Evolutionary conservation across 2,329 filamentous ascomycete species (phyloP).

Genomic region (Colletotrichum phormii): DNA sequence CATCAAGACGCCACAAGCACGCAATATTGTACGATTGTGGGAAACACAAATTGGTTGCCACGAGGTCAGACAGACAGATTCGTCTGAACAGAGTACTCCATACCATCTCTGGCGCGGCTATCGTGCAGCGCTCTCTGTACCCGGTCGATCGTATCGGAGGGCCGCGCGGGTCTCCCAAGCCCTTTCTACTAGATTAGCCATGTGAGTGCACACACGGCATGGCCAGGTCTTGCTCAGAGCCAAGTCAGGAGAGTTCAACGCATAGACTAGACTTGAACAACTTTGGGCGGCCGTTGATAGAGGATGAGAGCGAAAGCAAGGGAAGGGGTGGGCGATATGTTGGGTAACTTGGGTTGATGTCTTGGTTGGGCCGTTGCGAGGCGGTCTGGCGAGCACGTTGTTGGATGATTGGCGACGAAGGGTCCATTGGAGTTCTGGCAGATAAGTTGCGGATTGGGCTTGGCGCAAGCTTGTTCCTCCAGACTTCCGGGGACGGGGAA

Average conservation of each 20-base stretch:
- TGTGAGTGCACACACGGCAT: not conserved
- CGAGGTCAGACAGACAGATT: slow-evolving; percentile 1
- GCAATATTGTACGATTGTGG: slow-evolving; percentile 3
- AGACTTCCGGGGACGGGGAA: slow-evolving; percentile 10
- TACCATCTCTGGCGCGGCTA: not conserved
- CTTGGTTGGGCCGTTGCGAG: slow-evolving; percentile 25
- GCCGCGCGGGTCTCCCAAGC: slow-evolving; percentile 7
- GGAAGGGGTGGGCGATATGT: not conserved
- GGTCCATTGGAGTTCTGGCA: slow-evolving; percentile 17
- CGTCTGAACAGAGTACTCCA: not conserved
- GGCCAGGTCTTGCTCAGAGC: not conserved
- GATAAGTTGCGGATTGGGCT: slow-evolving; percentile 15
- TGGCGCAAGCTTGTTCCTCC: slow-evolving; percentile 29
- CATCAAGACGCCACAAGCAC: slow-evolving; percentile 13
- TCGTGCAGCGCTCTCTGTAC: not conserved
- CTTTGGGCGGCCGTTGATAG: not conserved
- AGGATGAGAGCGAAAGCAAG: not conserved
- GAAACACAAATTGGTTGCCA: not conserved
- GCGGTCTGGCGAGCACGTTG: slow-evolving; percentile 38
- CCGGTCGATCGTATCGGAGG: not conserved
- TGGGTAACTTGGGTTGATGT: not conserved
- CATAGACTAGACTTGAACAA: not conserved
- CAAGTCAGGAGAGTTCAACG: not conserved
- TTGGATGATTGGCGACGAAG: slow-evolving; percentile 36
- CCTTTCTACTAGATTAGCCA: not conserved